Base-by-base conservation (phyloP, 2,329 filamentous ascomycete species). In the Plectosphaerella plurivora region DNA sequence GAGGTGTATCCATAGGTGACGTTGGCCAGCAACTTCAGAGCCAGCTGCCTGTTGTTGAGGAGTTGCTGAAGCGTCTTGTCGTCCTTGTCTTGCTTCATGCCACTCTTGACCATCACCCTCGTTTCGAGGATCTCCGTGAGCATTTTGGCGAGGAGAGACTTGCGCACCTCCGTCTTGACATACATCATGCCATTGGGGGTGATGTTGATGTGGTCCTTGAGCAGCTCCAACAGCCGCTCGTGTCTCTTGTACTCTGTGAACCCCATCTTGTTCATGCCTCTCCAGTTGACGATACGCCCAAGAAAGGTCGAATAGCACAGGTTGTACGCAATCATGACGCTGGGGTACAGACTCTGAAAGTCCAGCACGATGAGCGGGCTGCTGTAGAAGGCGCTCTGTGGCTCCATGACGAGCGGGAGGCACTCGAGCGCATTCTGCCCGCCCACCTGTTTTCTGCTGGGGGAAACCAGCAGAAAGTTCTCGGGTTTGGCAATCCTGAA, bases 311-410 rank as follows among this genome's bases (percentile, higher is more conserved):
- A 97, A 65, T 99, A 99, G 72, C 94, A 99, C 65, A 97, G 94
- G 63, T 99, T 99, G 74, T 99, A 97, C 0, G 94, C 94, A 64
- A 99, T 97, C 91, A 99, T 97, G 55, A 97, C 87, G 68, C 92
- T 97, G 0, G 94, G 94, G 59, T 99, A 99, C 47, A 99, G 73
- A 54, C 91, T 96, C 64, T 97, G 93, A 57, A 99, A 99, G 69
- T 99, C 94, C 7, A 99, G 77, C 0, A 99, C 94, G 4, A 99
- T 66, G 1, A 99, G 67, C 0, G 94, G 94, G 56, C 89, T 94
- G 52, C 77, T 91, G 69, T 99, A 99, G 65, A 99, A 96, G 7
- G 86, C 89, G 59, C 92, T 97, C 62, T 94, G 91, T 0, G 94
- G 94, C 64, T 99, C 94, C 92, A 99, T 97, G 41, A 99, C 94